Percentiles rank a stretch among this genome's conserved stretches.
phyloP scores from a whole-genome alignment of 2,329 filamentous ascomycete species.

The Trichoderma koningii region DNA sequence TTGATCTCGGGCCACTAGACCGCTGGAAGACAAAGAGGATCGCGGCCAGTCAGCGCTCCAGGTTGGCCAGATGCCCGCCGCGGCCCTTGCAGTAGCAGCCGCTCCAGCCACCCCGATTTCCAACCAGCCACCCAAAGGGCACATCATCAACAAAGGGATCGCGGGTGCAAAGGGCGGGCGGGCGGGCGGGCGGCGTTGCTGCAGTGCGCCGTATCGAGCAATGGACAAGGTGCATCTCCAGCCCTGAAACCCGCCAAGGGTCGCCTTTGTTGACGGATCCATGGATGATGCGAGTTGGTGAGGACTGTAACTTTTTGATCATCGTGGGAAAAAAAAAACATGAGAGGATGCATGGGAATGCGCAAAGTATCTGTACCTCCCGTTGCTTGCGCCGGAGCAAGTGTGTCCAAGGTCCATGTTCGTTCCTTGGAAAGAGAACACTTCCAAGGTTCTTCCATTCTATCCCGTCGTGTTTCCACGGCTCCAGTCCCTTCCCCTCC shows the following conservation, averaged over 20 bases:
- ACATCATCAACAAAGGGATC: conserved; percentile 21
- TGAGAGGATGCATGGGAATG: too few relatives aligned
- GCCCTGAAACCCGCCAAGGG: conserved; percentile 12
- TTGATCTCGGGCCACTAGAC: conserved; percentile 18
- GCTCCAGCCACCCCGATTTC: conserved; percentile 41
- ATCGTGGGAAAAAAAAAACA: too few relatives aligned
- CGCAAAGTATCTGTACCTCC: too few relatives aligned
- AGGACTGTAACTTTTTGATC: not conserved
- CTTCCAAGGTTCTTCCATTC: too few relatives aligned
- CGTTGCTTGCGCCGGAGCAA: too few relatives aligned
- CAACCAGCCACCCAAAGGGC: conserved; percentile 25
- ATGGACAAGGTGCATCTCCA: conserved; percentile 3
- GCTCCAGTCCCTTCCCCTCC: not conserved
- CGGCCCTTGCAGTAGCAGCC: conserved; percentile 26
- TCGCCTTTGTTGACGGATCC: not conserved
- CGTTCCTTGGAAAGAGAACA: too few relatives aligned
- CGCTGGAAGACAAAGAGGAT: conserved; percentile 6
- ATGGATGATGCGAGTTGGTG: too few relatives aligned
- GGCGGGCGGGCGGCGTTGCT: conserved; percentile 1
- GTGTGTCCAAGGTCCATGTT: too few relatives aligned
- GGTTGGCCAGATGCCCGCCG: not conserved
- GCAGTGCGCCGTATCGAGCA: conserved; percentile 13
- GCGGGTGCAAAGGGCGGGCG: conserved; percentile 1
- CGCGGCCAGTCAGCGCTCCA: conserved; percentile 11
- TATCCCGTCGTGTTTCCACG: too few relatives aligned